Evolutionary conservation across 306 rosid genomes (phyloP).

Genomic region (Lathyrus aphaca): DNA sequence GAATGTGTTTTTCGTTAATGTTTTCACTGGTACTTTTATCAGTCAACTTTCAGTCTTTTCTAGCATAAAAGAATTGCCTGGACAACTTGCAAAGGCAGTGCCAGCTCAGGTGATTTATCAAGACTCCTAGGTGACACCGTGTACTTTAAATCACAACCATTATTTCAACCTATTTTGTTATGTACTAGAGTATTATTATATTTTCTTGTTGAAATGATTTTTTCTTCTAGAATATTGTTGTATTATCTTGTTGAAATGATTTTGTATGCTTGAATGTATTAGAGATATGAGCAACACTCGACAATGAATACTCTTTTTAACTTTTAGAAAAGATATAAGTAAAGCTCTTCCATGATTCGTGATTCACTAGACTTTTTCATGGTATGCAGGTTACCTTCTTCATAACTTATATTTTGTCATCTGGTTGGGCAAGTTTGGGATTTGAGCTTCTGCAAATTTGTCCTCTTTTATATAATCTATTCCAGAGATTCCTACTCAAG

Average conservation of each 20-base stretch:
- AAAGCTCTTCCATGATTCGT: constrained; percentile 17
- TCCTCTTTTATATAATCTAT: constrained; percentile 66
- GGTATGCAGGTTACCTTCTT: constrained; percentile 80
- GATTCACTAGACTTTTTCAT: constrained; percentile 36
- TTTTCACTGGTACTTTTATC: constrained; percentile 79
- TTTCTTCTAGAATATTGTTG: constrained; percentile 6
- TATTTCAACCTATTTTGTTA: constrained; percentile 3
- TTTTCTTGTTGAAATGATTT: constrained; percentile 30
- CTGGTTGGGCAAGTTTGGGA: constrained; percentile 98
- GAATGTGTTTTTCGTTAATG: constrained; percentile 92
- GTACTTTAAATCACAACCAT: constrained; percentile 19
- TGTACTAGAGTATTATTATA: constrained; percentile 1
- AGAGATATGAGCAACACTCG: constrained; percentile 19
- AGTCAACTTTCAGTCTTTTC: constrained; percentile 62
- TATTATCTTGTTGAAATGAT: constrained; percentile 27
- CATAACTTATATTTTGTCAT: constrained; percentile 84
- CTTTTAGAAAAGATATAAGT: constrained; percentile 22
- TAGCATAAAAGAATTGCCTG: constrained; percentile 76
- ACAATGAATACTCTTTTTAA: constrained; percentile 15
- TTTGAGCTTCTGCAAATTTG: constrained; percentile 79
- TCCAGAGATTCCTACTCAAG: constrained; percentile 59
- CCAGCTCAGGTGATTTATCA: constrained; percentile 77
- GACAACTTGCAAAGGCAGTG: constrained; percentile 80
- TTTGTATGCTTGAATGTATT: constrained; percentile 18
- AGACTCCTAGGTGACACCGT: constrained; percentile 21